Evolutionary conservation across 768 basidiomycete genomes (phyloP).

Genomic region (Suillus sp.): DNA sequence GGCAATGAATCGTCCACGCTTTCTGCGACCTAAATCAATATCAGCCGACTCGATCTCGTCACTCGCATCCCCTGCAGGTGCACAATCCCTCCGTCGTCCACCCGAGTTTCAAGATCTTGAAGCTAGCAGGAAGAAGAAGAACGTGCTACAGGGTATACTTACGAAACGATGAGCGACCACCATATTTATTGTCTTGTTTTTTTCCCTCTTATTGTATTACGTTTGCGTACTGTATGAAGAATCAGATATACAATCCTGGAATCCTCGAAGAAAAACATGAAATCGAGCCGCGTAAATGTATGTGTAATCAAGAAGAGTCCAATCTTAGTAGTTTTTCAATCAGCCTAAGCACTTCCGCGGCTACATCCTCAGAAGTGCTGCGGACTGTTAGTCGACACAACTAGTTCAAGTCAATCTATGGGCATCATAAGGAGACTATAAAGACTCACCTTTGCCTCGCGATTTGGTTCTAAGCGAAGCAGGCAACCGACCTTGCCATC

Average conservation of each 20-base stretch:
- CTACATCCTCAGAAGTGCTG: constrained; percentile 93
- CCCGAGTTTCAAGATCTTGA: constrained; percentile 21
- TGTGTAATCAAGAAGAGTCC: constrained; percentile 21
- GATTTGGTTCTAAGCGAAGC: constrained; percentile 90
- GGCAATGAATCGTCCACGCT: constrained; percentile 25
- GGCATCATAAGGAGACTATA: constrained; percentile 3
- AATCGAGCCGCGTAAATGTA: constrained; percentile 5
- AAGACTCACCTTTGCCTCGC: constrained; percentile 82
- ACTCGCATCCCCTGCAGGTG: constrained; percentile 16
- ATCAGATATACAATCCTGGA: constrained; percentile 18
- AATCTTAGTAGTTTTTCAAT: constrained; percentile 42
- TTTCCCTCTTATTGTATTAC: constrained; percentile 15
- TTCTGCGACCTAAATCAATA: constrained; percentile 49
- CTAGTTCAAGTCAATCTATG: constrained; percentile 39
- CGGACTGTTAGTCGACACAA: constrained; percentile 91
- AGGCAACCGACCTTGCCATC: constrained; percentile 97
- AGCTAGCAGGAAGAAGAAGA: constrained; percentile 35
- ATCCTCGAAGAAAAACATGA: constrained; percentile 8
- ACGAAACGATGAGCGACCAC: constrained; percentile 33
- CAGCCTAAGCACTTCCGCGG: constrained; percentile 63
- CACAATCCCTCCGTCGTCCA: constrained; percentile 14
- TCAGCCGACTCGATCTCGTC: constrained; percentile 60
- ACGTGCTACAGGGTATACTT: constrained; percentile 44
- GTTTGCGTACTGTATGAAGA: constrained; percentile 31
- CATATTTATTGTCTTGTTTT: constrained; percentile 11